Evolutionary conservation across 106 monocot genomes (phyloP).

Genomic region (Cymbidium sinense): DNA sequence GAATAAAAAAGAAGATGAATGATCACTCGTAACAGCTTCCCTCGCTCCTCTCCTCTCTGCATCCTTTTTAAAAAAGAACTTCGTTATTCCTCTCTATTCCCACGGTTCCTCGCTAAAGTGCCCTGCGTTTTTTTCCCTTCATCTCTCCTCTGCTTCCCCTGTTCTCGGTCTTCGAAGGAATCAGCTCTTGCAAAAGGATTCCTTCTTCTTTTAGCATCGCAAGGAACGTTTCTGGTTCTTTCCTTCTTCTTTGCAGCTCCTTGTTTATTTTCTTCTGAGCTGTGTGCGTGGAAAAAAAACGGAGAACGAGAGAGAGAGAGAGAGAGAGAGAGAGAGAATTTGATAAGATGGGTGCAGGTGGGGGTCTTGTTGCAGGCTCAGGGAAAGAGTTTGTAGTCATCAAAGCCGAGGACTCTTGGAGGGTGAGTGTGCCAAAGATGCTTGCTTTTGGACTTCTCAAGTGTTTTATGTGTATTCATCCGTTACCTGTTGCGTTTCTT

Average conservation of each 20-base stretch:
- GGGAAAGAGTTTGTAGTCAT: conserved; percentile 11
- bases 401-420: conserved; percentile 3
- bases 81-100: too few relatives aligned
- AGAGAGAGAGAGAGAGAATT: too few relatives aligned
- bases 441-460: background rate
- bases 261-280: background rate
- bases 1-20: too few relatives aligned
- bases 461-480: too few relatives aligned
- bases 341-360: background rate
- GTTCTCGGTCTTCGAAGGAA: background rate
- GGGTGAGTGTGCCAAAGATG: conserved; percentile 7
- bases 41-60: too few relatives aligned
- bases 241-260: background rate
- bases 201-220: background rate
- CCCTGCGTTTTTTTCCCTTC: too few relatives aligned
- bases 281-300: background rate
- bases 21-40: too few relatives aligned
- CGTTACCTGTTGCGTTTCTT: too few relatives aligned
- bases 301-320: background rate
- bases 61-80: too few relatives aligned
- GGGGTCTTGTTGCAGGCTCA: conserved; percentile 12
- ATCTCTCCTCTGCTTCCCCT: background rate
- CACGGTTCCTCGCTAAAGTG: too few relatives aligned
- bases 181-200: conserved; percentile 1
- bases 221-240: conserved; percentile 12